Conservation (phyloP, 176 grass and related monocot species). For the sorghum (Sorghum bicolor) region Sorghum_bicolor_NCBIv3 NC_012870.2:5481501-5482000, state of each 20-base stretch:
- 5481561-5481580: constrained; percentile 90
- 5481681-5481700: constrained; percentile 53
- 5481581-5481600: constrained; percentile 31
- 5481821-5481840: constrained; percentile 66
- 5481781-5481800: constrained; percentile 85
- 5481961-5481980: constrained; percentile 62
- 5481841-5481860: constrained; percentile 63
- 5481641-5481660: background rate
- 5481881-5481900: background rate
- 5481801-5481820: constrained; percentile 87
- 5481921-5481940: constrained; percentile 39
- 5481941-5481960: constrained; percentile 65
- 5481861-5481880: background rate
- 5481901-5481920: constrained; percentile 9
- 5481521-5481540: constrained; percentile 92
- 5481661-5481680: constrained; percentile 46
- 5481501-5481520: constrained; percentile 97
- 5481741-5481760: constrained; percentile 77
- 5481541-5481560: constrained; percentile 99
- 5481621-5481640: background rate
- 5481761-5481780: constrained; percentile 69
- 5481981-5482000: constrained; percentile 73
- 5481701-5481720: constrained; percentile 62
- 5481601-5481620: too few relatives aligned
- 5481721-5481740: constrained; percentile 81